Evolutionary conservation across 306 rosid genomes (phyloP), one percentile per base, ranked within the genome.

Genomic region (Clitoria ternatea): DNA sequence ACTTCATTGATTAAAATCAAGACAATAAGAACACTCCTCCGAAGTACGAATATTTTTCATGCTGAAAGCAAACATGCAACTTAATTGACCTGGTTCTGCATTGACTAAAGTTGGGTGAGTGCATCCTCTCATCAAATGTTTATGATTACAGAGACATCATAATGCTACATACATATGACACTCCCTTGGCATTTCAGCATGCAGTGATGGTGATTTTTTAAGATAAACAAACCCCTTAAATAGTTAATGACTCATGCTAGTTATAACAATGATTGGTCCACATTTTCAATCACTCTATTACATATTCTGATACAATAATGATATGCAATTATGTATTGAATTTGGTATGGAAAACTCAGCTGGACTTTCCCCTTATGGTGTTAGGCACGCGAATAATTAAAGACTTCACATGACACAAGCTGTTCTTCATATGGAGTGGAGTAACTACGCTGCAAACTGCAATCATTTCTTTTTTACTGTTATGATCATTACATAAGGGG

Each of bases 401-500:
- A 63, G 72, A 63, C 65, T 62, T 40, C 33, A 7, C 43, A 73
- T 18, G 40, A 35, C 37, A 52, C 18, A 52, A 3, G 26, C 47
- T 62, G 57, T 12, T 50, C 37, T 63, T 11, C 54, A 49, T 52
- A 18, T 24, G 18, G 12, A 10, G 30, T 59, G 33, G 47, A 57
- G 55, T 50, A 42, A 49, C 40, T 39, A 39, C 29, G 20, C 57
- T 22, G 36, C 44, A 54, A 70, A 45, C 13, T 42, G 53, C 73
- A 61, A 77, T 77, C 64, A 69, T 69, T 29, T 66, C 36, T 66
- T 60, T 61, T 61, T 30, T 8, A 33, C 48, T 69, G 50, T 29
- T 61, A 11, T 14, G 61, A 54, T 42, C 50, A 54, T 74, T 64
- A 14, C 59, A 53, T 54, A 2, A 39, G 65, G 30, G 35, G 13